phyloP scores from a whole-genome alignment of 495 filamentous ascomycete species.

The Hypoxylon cercidicola region DNA sequence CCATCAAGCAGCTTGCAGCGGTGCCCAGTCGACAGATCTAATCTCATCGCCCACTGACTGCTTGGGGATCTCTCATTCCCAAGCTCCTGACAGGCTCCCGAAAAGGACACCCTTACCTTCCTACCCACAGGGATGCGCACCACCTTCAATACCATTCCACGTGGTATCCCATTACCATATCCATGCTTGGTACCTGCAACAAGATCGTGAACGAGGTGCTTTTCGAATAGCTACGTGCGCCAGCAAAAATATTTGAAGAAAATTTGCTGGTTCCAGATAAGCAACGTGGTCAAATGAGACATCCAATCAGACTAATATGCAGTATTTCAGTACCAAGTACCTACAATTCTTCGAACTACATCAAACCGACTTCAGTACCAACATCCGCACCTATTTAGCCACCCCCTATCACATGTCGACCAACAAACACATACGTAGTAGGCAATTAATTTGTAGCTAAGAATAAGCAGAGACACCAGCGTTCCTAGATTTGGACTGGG shows the following conservation, averaged over 20 bases:
- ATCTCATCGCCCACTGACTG: constrained; percentile 28
- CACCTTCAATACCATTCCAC: constrained; percentile 29
- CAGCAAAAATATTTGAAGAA: not conserved
- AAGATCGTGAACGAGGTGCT: not conserved
- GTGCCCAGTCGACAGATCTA: constrained; percentile 44
- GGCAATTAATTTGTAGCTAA: constrained; percentile 21
- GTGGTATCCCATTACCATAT: constrained; percentile 16
- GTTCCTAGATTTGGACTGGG: constrained; percentile 4
- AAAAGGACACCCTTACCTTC: constrained; percentile 25
- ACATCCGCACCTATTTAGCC: not conserved
- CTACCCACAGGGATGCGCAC: constrained; percentile 32
- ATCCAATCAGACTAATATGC: constrained; percentile 1
- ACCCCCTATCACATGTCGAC: constrained; percentile 26
- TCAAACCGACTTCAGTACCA: constrained; percentile 10
- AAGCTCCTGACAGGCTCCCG: constrained; percentile 21
- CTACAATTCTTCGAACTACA: constrained; percentile 5
- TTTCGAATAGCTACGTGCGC: not conserved
- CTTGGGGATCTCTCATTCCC: constrained; percentile 29
- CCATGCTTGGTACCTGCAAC: not conserved
- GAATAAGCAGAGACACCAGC: constrained; percentile 14
- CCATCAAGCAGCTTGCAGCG: constrained; percentile 36
- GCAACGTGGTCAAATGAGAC: not conserved
- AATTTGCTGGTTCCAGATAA: not conserved
- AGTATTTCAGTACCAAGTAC: constrained; percentile 2
- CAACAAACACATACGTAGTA: not conserved